Percentiles rank a stretch among this genome's conserved stretches.
phyloP scores from a whole-genome alignment of 2,329 filamentous ascomycete species.

The Thelonectria discophora region DNA sequence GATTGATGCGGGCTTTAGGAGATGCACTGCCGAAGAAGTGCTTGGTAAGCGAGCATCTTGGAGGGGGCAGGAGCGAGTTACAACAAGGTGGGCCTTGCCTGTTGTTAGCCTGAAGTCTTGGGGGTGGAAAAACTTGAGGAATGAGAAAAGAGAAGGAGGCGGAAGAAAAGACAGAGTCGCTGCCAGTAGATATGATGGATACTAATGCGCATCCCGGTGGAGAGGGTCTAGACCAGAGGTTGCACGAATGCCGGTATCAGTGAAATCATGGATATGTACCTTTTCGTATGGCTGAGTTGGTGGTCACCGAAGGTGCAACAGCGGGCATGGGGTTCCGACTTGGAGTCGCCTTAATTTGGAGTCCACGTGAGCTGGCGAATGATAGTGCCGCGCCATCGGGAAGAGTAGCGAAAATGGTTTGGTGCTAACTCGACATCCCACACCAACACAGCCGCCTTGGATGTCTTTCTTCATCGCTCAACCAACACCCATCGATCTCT shows the following conservation, averaged over 20 bases:
- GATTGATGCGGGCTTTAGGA: constrained; percentile 31
- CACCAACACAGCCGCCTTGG: not conserved
- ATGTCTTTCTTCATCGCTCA: too few relatives aligned
- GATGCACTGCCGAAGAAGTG: constrained; percentile 24
- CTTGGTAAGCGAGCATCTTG: constrained; percentile 35
- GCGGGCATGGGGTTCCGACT: not conserved
- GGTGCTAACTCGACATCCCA: not conserved
- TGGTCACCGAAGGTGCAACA: too few relatives aligned
- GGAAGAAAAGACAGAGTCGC: not conserved
- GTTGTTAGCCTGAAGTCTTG: not conserved
- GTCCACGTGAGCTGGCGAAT: too few relatives aligned
- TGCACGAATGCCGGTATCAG: not conserved
- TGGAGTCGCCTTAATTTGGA: too few relatives aligned
- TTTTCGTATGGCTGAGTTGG: not conserved
- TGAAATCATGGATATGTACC: not conserved
- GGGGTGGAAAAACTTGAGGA: not conserved
- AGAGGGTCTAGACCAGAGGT: not conserved
- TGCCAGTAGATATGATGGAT: not conserved
- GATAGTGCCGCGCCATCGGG: not conserved
- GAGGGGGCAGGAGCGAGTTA: constrained; percentile 4
- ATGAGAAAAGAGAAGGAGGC: not conserved
- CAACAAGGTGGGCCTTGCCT: not conserved
- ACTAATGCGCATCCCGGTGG: not conserved
- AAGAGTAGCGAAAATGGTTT: not conserved
- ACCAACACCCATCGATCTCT: too few relatives aligned